Base-by-base conservation (phyloP, 192 early-diverging fungal genomes). In the Pilaira anomala region DNA sequence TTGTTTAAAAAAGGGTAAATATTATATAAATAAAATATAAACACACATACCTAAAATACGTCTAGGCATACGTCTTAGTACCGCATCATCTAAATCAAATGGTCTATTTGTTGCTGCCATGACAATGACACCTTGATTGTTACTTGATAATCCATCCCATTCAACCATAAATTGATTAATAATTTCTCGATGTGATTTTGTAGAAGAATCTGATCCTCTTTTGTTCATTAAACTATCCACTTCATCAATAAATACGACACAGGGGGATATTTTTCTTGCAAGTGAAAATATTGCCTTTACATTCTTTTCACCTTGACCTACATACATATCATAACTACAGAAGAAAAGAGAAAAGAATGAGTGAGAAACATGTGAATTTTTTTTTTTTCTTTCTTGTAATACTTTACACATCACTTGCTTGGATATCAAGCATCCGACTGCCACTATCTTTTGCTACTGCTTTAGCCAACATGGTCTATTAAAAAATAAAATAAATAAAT, bases 241-340 rank as follows among this genome's bases (percentile, higher is more conserved):
- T 66, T 97, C 96, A 69, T 98, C 96, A 60, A 98, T 70, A 63
- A 97, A 98, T n/a, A 98, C 86, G 1, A 98, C 94, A 74, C 96
- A 98, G 2, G 96, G 96, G 12, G 89, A 80, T 1, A 96, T 70
- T 67, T 94, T 95, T 25, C 96, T 69, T 2, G 96, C 96, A 24
- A 97, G 77, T 26, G 92, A 89, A 66, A 98, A 98, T 28, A 98
- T 80, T 0, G 93, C 96, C 68, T 70, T 79, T 8, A 95, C 95
- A 60, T 95, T 93, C 80, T 98, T 98, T 69, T 98, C 96, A 18
- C 94, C 93, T 72, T 98, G 94, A 18, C 96, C 96, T 21, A 96
- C 90, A 72, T 93, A 94, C 82, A 91, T 94, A 69, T 91, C 87
- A 61, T 87, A 88, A 26, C 69, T 71, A 53, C 19, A 24, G 40